Evolutionary conservation across 352 stramenopile species (phyloP).

Genomic region (Globisporangium solare): DNA sequence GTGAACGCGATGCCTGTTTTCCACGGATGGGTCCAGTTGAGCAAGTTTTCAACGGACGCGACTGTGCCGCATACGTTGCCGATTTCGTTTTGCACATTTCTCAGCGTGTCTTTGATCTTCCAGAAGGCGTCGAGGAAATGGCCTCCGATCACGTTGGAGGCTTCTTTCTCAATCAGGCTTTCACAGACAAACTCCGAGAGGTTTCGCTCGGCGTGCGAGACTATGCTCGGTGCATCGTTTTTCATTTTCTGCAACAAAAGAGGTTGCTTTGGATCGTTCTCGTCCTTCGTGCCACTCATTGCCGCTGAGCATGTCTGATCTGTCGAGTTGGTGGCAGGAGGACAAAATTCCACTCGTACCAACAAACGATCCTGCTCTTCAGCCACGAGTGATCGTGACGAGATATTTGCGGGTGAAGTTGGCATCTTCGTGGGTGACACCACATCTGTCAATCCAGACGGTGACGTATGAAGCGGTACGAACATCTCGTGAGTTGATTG

Average conservation of each 20-base stretch:
- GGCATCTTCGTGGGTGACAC: neutral
- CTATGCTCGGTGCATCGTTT: conserved; percentile 2
- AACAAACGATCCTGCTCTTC: conserved; percentile 36
- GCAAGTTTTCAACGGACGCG: conserved; percentile 71
- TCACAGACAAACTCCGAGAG: conserved; percentile 74
- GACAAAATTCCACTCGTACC: conserved; percentile 47
- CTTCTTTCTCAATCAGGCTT: conserved; percentile 64
- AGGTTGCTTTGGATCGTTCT: neutral
- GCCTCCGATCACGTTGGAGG: conserved; percentile 55
- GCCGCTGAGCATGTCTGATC: neutral
- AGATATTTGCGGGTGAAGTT: neutral
- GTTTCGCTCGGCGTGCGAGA: conserved; percentile 43
- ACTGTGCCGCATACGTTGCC: conserved; percentile 61
- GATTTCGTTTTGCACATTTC: conserved; percentile 71
- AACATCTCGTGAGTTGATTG: conserved; percentile 33
- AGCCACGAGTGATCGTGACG: conserved; percentile 7
- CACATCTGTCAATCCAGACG: conserved; percentile 5
- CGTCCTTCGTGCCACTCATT: conserved; percentile 1
- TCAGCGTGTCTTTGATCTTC: conserved; percentile 83
- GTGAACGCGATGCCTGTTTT: conserved; percentile 69
- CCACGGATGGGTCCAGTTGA: conserved; percentile 88
- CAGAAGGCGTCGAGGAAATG: conserved; percentile 76
- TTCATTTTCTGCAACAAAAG: conserved; percentile 8
- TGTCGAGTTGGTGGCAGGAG: conserved; percentile 20
- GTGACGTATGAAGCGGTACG: conserved; percentile 33